Conservation (phyloP, 2,329 filamentous ascomycete species). For the Mollisiaceae sp. region DNA sequence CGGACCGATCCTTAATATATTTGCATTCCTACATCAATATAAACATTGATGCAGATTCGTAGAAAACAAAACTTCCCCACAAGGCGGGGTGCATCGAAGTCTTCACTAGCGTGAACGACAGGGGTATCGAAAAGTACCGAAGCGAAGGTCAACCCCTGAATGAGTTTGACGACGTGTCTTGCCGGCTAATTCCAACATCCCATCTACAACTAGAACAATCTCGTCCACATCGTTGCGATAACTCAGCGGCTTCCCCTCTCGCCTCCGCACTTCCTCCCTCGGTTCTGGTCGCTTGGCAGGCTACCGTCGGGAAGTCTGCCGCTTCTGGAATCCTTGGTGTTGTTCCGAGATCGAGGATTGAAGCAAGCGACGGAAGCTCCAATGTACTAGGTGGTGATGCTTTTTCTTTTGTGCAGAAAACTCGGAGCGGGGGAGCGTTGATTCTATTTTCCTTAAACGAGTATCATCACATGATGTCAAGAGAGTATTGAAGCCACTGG, state of each 20-base stretch:
- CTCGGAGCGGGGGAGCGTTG: constrained; percentile 8
- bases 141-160: constrained; percentile 19
- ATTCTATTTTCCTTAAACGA: background rate
- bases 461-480: background rate
- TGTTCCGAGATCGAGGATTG: constrained; percentile 13
- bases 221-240: constrained; percentile 5
- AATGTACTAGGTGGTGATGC: background rate
- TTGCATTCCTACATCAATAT: constrained; percentile 3
- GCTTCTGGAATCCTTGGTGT: background rate
- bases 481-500: background rate
- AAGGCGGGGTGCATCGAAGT: constrained; percentile 10
- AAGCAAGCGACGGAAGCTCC: constrained; percentile 10
- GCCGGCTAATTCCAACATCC: constrained; percentile 2
- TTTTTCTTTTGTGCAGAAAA: background rate
- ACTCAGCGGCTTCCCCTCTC: constrained; percentile 9
- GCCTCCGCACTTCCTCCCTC: constrained; percentile 9
- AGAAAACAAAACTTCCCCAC: constrained; percentile 2
- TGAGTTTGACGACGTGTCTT: constrained; percentile 8
- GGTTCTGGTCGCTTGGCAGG: background rate
- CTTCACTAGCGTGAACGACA: background rate
- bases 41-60: background rate
- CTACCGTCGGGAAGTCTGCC: constrained; percentile 10
- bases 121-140: constrained; percentile 16
- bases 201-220: constrained; percentile 8
- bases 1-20: constrained; percentile 22